Conservation (phyloP, 1,284 basidiomycete species). For the Xerocomus minutiporus region DNA sequence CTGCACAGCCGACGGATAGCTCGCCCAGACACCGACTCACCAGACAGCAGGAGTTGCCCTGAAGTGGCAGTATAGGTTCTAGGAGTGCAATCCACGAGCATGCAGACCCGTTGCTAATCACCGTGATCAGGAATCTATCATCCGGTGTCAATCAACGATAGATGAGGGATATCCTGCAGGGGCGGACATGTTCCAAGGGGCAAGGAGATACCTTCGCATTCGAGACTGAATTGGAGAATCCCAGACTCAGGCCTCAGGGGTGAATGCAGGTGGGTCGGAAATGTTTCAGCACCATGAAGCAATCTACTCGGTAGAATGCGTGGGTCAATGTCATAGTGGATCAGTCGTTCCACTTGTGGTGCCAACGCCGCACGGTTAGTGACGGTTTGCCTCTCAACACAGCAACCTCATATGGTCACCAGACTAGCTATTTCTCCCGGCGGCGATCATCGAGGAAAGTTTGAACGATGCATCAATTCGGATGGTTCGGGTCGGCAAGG, state of each 20-base stretch:
- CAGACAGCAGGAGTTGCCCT: constrained; percentile 1
- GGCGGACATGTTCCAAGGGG: constrained; percentile 18
- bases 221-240: constrained; percentile 11
- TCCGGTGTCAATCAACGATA: constrained; percentile 11
- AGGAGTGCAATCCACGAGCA: not conserved
- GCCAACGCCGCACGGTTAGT: too few relatives aligned
- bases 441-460: constrained; percentile 17
- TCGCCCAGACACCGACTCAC: too few relatives aligned
- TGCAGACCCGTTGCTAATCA: not conserved
- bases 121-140: constrained; percentile 3
- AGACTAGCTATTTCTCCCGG: not conserved
- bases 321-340: too few relatives aligned
- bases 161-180: constrained; percentile 12
- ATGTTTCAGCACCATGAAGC: too few relatives aligned
- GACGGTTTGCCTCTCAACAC: too few relatives aligned
- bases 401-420: too few relatives aligned
- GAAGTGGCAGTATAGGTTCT: constrained; percentile 6
- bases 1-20: too few relatives aligned
- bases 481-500: not conserved
- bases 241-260: too few relatives aligned
- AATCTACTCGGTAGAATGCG: too few relatives aligned
- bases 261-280: too few relatives aligned
- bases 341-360: too few relatives aligned
- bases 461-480: not conserved
- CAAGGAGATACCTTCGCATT: constrained; percentile 19